Evolutionary conservation across 1,139 yeast species (phyloP), one percentile per base, ranked within the genome.

Genomic region (Yamadazyma spencermartinsiae): DNA sequence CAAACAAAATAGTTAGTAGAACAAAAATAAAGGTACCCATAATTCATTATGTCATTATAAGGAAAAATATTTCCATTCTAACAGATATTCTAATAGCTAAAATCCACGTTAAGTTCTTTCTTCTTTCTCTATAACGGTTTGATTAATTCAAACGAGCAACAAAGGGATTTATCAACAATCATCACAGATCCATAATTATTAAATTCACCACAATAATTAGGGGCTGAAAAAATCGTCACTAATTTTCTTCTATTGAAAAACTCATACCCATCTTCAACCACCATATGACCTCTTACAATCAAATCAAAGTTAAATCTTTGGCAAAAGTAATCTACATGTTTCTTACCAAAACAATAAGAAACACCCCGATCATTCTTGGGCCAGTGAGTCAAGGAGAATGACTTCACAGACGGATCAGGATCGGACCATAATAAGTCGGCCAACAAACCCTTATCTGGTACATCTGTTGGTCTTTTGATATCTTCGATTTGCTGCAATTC

Each of bases 221-320:
- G 96, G 2, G 96, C 96, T 49, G 86, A 79, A 53, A 87, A 87
- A 1, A 87, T 80, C 0, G 96, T 87, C 2, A 87, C 95, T 47
- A 87, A 71, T 55, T 80, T 82, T 49, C 89, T 73, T 54, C 77
- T 80, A 43, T 84, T 82, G 61, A 86, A 87, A 55, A 87, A 87
- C 58, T 87, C 96, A 57, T 87, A 87, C 3, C 96, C 96, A 58
- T 87, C 95, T 61, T 87, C 95, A 33, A 87, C 96, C 35, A 87
- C 96, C 95, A 87, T 87, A 60, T 87, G 96, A 12, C 95, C 95
- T 51, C 96, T 69, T 23, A 85, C 89, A 47, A 87, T 76, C 51
- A 87, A 66, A 60, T 87, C 96, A 64, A 87, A 82, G 41, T 82
- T 80, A 60, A 86, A 86, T 35, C 72, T 72, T 15, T 74, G 61